Conservation (phyloP, 2,329 filamentous ascomycete species). For the Venturia carpophila region DNA sequence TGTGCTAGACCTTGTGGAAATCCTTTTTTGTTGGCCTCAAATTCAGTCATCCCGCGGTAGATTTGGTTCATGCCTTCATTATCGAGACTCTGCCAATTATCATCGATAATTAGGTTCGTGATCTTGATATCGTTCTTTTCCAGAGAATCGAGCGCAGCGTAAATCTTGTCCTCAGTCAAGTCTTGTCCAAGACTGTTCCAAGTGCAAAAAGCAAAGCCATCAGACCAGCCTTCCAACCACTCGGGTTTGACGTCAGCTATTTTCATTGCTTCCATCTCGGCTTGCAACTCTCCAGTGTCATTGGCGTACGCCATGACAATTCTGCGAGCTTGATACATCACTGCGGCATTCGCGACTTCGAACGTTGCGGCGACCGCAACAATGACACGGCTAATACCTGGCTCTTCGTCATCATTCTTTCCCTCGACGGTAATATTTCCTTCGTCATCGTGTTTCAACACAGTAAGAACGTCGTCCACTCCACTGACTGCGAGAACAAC, state of each 20-base stretch:
- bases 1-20: conserved; percentile 76
- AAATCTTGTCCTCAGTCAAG: conserved; percentile 71
- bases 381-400: conserved; percentile 54
- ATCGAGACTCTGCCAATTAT: conserved; percentile 81
- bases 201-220: conserved; percentile 89
- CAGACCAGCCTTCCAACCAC: conserved; percentile 85
- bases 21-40: conserved; percentile 71
- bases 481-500: conserved; percentile 74
- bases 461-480: conserved; percentile 58
- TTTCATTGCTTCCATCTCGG: conserved; percentile 41
- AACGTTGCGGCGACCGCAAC: conserved; percentile 65
- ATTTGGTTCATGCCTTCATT: conserved; percentile 46
- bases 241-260: conserved; percentile 46
- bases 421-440: conserved; percentile 62
- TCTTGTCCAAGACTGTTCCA: conserved; percentile 89
- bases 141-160: conserved; percentile 65
- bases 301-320: conserved; percentile 45
- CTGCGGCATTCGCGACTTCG: conserved; percentile 67
- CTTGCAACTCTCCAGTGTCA: conserved; percentile 36
- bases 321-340: conserved; percentile 79
- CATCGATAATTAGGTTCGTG: conserved; percentile 85
- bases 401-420: conserved; percentile 57
- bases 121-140: conserved; percentile 65
- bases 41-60: conserved; percentile 50
- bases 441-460: conserved; percentile 57